Base-by-base conservation (phyloP, 2,329 filamentous ascomycete genomes). In the Penicillium paneum region DNA sequence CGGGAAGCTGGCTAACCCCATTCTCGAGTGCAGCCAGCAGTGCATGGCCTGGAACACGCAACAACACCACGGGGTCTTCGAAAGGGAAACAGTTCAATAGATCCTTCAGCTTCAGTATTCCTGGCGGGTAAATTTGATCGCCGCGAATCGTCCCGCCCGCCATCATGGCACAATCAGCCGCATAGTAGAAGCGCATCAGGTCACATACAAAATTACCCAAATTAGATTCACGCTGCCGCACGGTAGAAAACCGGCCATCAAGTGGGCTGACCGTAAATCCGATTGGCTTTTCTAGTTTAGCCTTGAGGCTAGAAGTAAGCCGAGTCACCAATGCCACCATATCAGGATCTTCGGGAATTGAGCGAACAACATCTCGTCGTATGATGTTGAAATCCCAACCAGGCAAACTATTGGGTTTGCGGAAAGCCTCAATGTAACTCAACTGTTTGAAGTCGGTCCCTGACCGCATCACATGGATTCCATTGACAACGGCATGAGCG, bases 361-460 rank as follows among this genome's bases (percentile, higher is more conserved):
- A 79, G 3, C 85, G 85, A 5, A 88, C 82, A 34, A 94, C 77
- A 62, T 96, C 90, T 31, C 89, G 81, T 24, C 90, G 82, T 60
- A 80, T 80, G 57, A 96, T 93, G 58, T 87, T 83, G 62, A 95
- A 87, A 60, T 93, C 84, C 91, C 91, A 96, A 17, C 81, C 81
- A 15, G 66, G 76, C 1, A 19, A n/a, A 64, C 59, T 77, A 29
- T 74, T 71, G 1, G 69, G 54, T 59, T 81, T 84, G 21, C 83
- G 80, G 63, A 89, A 83, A 1, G 84, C 88, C 71, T 96, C 90
- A 49, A 97, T 82, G 67, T 96, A 96, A 68, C 89, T 94, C 32
- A 96, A 78, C 69, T 97, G 89, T 74, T 94, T 95, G 75, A 96
- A 97, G 71, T 97, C 92, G 17, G 87, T 90, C 0, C 92, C 91